Percentiles rank a stretch among this genome's conserved stretches.
phyloP scores from a whole-genome alignment of 805 yeast species.

The Yarrowia sp. region DNA sequence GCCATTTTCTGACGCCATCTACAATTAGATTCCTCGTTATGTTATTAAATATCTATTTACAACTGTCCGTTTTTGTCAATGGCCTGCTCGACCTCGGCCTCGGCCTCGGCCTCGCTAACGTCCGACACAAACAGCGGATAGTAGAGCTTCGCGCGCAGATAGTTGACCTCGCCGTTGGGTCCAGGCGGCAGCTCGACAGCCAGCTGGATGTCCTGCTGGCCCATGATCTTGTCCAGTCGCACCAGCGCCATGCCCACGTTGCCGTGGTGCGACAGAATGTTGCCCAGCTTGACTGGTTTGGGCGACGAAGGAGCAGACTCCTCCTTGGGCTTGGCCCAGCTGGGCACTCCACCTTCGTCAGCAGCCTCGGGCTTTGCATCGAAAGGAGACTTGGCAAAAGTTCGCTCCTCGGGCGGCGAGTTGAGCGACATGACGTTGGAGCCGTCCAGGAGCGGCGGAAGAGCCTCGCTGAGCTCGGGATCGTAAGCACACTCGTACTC shows the following conservation, averaged over 20 bases:
- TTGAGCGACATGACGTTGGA: conserved; percentile 13
- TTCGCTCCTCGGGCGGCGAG: neutral
- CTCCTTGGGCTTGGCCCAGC: conserved; percentile 12
- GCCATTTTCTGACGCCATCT: too few relatives aligned
- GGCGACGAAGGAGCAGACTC: conserved; percentile 39
- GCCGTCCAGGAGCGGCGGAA: neutral
- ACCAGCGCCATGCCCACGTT: conserved; percentile 67
- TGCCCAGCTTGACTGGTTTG: conserved; percentile 42
- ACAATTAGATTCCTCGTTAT: neutral
- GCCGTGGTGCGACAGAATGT: conserved; percentile 39
- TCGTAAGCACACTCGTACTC: conserved; percentile 10
- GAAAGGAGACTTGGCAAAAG: conserved; percentile 31
- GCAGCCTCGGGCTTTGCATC: conserved; percentile 28
- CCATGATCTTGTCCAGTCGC: conserved; percentile 46
- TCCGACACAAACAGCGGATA: conserved; percentile 14
- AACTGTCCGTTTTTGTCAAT: neutral
- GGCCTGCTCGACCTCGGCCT: neutral
- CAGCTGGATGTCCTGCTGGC: conserved; percentile 39
- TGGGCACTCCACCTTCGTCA: conserved; percentile 49
- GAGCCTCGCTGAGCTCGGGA: neutral
- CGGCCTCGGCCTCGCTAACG: conserved; percentile 1
- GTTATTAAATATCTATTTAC: conserved; percentile 5
- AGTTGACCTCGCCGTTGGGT: conserved; percentile 19
- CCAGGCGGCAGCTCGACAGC: conserved; percentile 35
- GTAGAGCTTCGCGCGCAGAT: conserved; percentile 8